phyloP scores from a whole-genome alignment of 108 stramenopile genomes.

The Cyclotella baltica region DNA sequence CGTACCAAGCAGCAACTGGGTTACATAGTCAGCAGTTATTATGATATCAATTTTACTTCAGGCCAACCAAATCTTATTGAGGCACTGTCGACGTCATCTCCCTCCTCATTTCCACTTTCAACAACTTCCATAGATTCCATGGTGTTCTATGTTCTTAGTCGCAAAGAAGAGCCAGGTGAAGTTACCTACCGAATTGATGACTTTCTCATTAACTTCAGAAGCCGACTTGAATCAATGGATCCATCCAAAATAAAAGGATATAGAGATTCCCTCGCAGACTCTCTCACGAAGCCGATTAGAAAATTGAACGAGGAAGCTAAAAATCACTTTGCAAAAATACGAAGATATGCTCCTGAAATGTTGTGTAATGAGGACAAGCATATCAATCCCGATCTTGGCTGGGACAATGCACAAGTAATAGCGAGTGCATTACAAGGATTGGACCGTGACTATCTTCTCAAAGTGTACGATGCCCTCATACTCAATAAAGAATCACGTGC shows the following conservation, averaged over 20 bases:
- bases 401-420: conserved; percentile 66
- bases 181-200: conserved; percentile 81
- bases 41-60: conserved; percentile 70
- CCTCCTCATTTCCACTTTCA: conserved; percentile 33
- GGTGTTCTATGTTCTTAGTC: conserved; percentile 74
- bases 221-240: conserved; percentile 68
- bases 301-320: conserved; percentile 74
- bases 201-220: conserved; percentile 69
- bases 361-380: conserved; percentile 16
- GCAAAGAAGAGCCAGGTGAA: conserved; percentile 71
- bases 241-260: conserved; percentile 74
- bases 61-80: conserved; percentile 23
- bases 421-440: conserved; percentile 62
- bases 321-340: conserved; percentile 66
- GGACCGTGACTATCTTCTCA: conserved; percentile 56
- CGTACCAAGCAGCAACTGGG: conserved; percentile 87
- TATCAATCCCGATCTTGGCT: conserved; percentile 56
- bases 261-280: conserved; percentile 67
- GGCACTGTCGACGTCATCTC: neutral
- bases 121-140: conserved; percentile 77
- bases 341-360: conserved; percentile 74
- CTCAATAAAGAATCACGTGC: conserved; percentile 59
- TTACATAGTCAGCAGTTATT: conserved; percentile 80
- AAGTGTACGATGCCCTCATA: conserved; percentile 69
- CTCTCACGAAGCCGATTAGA: conserved; percentile 79